Conservation (phyloP, 2,329 filamentous ascomycete species). For the Ophiosphaerella korrae region DNA sequence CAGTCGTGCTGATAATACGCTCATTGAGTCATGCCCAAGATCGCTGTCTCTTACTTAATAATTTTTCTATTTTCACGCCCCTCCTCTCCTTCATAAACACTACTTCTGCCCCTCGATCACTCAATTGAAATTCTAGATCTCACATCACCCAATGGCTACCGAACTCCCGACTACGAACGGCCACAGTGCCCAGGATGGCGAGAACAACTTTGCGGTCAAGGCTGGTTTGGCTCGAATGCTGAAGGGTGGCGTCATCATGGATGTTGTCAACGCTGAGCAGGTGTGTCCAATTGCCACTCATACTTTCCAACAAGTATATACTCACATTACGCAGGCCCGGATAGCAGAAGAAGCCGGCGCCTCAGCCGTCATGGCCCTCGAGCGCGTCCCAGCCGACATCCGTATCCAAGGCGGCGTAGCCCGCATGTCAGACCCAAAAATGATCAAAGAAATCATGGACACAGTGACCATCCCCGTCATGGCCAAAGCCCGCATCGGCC, state of each 20-base stretch:
- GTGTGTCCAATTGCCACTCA: slow-evolving; percentile 45
- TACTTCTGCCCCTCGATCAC: not conserved
- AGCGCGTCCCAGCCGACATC: slow-evolving; percentile 97
- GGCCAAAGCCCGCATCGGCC: slow-evolving; percentile 97
- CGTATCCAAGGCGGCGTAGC: slow-evolving; percentile 89
- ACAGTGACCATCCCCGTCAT: slow-evolving; percentile 98
- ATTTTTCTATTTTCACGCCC: not conserved
- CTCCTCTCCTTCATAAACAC: slow-evolving; percentile 1
- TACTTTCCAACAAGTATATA: not conserved
- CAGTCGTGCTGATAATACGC: slow-evolving; percentile 30
- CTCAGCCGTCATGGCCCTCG: slow-evolving; percentile 96
- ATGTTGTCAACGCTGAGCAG: slow-evolving; percentile 90
- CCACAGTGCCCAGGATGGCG: slow-evolving; percentile 50
- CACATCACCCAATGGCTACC: slow-evolving; percentile 46
- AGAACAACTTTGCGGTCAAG: slow-evolving; percentile 82
- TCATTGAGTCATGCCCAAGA: slow-evolving; percentile 25
- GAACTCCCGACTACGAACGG: slow-evolving; percentile 56
- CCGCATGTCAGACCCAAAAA: slow-evolving; percentile 91
- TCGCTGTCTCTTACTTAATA: slow-evolving; percentile 8
- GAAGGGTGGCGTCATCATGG: slow-evolving; percentile 99
- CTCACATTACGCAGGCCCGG: slow-evolving; percentile 65
- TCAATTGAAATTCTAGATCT: not conserved
- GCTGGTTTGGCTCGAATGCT: slow-evolving; percentile 95
- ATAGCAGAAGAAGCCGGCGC: slow-evolving; percentile 98
- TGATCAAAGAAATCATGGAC: slow-evolving; percentile 95